Conservation (phyloP, 1,139 yeast species). For the Candida sojae region DNA sequence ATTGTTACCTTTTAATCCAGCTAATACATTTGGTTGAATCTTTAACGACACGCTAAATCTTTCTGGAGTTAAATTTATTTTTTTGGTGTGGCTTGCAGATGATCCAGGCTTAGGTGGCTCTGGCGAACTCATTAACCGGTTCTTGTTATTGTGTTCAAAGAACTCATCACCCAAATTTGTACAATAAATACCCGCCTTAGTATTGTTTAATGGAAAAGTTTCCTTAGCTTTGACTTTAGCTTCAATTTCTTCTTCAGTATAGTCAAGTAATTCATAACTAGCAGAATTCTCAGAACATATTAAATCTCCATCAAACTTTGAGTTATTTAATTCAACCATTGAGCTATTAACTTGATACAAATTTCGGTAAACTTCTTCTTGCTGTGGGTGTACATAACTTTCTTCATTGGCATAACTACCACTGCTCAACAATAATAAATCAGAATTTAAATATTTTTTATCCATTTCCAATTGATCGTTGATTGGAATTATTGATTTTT, state of each 20-base stretch:
- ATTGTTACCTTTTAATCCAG: not conserved
- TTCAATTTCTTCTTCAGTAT: not conserved
- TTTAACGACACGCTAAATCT: not conserved
- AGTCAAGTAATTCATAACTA: not conserved
- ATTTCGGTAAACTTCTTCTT: conserved; percentile 13
- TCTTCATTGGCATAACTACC: not conserved
- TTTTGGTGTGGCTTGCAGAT: not conserved
- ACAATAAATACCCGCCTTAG: not conserved
- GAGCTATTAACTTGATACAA: conserved; percentile 14
- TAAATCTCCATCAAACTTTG: not conserved
- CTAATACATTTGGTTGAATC: not conserved
- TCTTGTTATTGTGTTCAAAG: not conserved
- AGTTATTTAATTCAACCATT: conserved; percentile 3
- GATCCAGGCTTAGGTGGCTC: not conserved
- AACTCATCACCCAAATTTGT: not conserved
- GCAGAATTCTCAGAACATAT: not conserved
- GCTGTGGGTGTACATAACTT: not conserved
- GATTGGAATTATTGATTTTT: not conserved
- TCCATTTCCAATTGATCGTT: conserved; percentile 19
- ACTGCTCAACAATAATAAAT: conserved; percentile 8
- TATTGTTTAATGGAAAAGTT: no score
- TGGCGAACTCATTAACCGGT: not conserved
- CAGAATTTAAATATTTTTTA: conserved; percentile 23
- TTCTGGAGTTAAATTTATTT: not conserved
- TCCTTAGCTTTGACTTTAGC: not conserved